Conservation (phyloP, 805 yeast species). For the Kodamaea jinghongensis region DNA sequence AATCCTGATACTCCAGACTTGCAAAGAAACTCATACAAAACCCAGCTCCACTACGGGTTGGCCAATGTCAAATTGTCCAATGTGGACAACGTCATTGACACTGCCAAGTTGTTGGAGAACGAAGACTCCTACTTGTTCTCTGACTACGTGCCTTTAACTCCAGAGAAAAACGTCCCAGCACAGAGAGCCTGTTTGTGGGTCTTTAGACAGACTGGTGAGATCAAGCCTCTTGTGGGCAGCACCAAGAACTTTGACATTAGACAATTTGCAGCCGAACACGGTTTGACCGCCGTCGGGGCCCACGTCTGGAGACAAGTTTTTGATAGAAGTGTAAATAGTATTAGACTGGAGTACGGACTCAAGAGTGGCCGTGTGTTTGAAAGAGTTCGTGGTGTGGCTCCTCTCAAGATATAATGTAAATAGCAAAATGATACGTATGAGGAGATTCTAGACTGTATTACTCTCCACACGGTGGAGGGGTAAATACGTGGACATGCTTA, state of each 20-base stretch:
- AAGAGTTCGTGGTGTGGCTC: slow-evolving; percentile 46
- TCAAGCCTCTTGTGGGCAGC: slow-evolving; percentile 15
- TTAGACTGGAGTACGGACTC: slow-evolving; percentile 72
- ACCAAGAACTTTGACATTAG: slow-evolving; percentile 70
- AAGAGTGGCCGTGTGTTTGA: slow-evolving; percentile 74
- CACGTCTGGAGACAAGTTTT: slow-evolving; percentile 85
- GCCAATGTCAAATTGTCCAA: slow-evolving; percentile 61
- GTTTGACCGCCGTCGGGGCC: slow-evolving; percentile 81
- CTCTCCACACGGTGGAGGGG: too few species aligned
- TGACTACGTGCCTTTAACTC: slow-evolving; percentile 76
- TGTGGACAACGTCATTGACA: slow-evolving; percentile 54
- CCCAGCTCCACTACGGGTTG: slow-evolving; percentile 76
- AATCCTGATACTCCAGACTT: slow-evolving; percentile 91
- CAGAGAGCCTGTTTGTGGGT: slow-evolving; percentile 92
- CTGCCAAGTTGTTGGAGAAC: slow-evolving; percentile 32
- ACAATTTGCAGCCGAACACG: slow-evolving; percentile 52
- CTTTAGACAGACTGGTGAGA: slow-evolving; percentile 58
- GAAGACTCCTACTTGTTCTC: slow-evolving; percentile 34
- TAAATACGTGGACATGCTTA: too few species aligned
- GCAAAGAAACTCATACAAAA: slow-evolving; percentile 60
- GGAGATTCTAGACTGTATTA: too few species aligned
- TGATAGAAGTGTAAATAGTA: slow-evolving; percentile 68
- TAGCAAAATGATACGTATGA: too few species aligned
- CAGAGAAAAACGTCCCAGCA: slow-evolving; percentile 81
- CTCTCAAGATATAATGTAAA: background rate